A percentile compares a stretch with the other conserved stretches of the same genome.
phyloP scores from a whole-genome alignment of 2,329 filamentous ascomycete species.

The Bimuria novae-zelandiae region DNA sequence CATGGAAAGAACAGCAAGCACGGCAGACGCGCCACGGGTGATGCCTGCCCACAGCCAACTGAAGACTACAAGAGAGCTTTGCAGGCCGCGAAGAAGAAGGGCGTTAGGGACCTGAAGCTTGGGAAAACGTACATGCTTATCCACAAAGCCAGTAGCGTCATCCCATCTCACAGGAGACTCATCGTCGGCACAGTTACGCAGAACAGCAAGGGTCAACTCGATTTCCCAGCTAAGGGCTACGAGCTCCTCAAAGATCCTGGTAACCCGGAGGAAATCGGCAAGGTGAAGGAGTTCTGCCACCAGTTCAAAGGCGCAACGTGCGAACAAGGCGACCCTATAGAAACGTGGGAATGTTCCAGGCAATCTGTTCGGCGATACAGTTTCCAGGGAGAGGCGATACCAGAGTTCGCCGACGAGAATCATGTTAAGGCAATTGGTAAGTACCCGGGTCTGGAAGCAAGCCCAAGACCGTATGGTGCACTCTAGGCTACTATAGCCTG shows the following conservation, averaged over 20 bases:
- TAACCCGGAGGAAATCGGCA: neutral
- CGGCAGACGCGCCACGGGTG: neutral
- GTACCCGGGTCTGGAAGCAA: neutral
- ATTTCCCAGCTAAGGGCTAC: neutral
- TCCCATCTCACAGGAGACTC: neutral
- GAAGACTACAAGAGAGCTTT: neutral
- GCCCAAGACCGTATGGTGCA: neutral
- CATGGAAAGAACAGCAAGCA: neutral
- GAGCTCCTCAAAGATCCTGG: neutral
- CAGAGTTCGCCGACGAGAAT: neutral
- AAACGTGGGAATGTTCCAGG: neutral
- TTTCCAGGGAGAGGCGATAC: slow-evolving; percentile 2
- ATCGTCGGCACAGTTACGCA: neutral
- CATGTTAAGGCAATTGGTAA: slow-evolving; percentile 3
- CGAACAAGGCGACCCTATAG: neutral
- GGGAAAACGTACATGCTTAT: neutral
- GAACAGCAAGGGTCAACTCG: neutral
- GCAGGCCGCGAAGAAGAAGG: neutral
- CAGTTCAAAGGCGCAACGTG: neutral
- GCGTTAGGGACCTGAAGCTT: neutral
- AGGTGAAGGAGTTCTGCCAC: neutral
- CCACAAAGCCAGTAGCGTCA: neutral
- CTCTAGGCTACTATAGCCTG: slow-evolving; percentile 1
- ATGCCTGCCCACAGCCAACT: slow-evolving; percentile 1
- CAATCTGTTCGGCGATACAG: neutral